These are phyloP conservation scores for Malassezia sympodialis DNA, from an alignment of 1,284 basidiomycete genomes.

Conservation along the genomic window DNA sequence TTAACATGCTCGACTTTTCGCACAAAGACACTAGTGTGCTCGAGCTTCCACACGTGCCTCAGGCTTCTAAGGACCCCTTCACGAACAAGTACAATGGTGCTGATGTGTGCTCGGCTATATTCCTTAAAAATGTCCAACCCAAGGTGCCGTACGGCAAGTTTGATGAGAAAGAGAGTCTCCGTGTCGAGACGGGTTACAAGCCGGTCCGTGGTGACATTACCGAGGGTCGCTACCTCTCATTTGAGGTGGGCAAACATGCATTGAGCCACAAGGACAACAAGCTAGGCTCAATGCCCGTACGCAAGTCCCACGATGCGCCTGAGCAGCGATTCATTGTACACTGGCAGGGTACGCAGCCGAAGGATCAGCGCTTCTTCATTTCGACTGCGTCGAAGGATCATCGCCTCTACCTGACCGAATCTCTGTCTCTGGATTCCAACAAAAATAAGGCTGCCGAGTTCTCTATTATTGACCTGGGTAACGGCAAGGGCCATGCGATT, in stretches of 20 bases:
- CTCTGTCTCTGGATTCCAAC: not conserved
- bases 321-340: slow-evolving; percentile 16
- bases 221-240: slow-evolving; percentile 31
- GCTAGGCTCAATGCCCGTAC: not conserved
- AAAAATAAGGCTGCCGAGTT: slow-evolving; percentile 12
- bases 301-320: slow-evolving; percentile 1
- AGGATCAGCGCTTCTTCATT: slow-evolving; percentile 13
- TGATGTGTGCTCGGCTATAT: slow-evolving; percentile 3
- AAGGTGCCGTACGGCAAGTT: slow-evolving; percentile 14
- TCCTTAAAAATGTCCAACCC: slow-evolving; percentile 3
- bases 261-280: slow-evolving; percentile 9
- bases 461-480: slow-evolving; percentile 10
- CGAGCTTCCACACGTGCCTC: slow-evolving; percentile 12
- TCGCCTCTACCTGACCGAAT: slow-evolving; percentile 13
- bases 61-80: slow-evolving; percentile 17
- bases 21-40: slow-evolving; percentile 18
- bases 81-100: slow-evolving; percentile 22
- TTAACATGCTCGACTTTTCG: slow-evolving; percentile 33
- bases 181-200: slow-evolving; percentile 29
- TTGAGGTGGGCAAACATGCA: slow-evolving; percentile 23
- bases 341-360: slow-evolving; percentile 6
- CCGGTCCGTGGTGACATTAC: slow-evolving; percentile 25
- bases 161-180: slow-evolving; percentile 1
- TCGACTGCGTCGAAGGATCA: not conserved
- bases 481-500: slow-evolving; percentile 18